Base-by-base conservation (phyloP, 2,329 filamentous ascomycete genomes). In the Thelonectria discophora region DNA sequence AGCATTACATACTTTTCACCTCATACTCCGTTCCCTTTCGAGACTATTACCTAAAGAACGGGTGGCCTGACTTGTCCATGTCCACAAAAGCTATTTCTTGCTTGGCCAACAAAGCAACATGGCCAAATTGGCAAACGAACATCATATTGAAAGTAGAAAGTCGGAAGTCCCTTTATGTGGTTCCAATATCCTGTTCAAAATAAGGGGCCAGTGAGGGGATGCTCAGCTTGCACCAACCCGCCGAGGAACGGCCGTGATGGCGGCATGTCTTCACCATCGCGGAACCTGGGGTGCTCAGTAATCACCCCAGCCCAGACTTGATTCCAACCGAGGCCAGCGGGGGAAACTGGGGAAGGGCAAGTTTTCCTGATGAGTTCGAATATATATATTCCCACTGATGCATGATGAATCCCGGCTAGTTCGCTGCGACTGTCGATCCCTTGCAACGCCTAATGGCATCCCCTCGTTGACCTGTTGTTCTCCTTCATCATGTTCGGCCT, bases 201-300 rank as follows among this genome's bases (percentile, higher is more conserved):
- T 30, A 30, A 2, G 15, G 34, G 32, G 32, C 32, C 32, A 34
- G 27, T 8, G 34, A 37, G 15, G 4, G 12, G 7, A 37, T 13
- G 12, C 34, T 37, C 34, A 30, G 27, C 27, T 30, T 10, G 27
- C 6, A 30, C 6, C 27, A 30, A 8, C 27, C 9, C 65, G 65
- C 65, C 65, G 65, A 67, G 37, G 59, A 63, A 67, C 56, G 40
- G 65, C 65, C 65, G 65, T 53, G 52, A 59, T 59, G 48, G 64
- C 47, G 52, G 49, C 10, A 54, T 58, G 58, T 9, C 40, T 43
- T 43, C 13, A 43, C 10, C 15, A 43, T 20, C 13, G 45, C 64
- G 46, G 45, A 63, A 67, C 65, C 65, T 67, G 65, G 62, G 65
- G 65, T 65, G 65, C 58, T 67, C 58, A 58, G 49, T 58, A 57